phyloP scores from a whole-genome alignment of 768 basidiomycete genomes.

The Phylloporus arenicola region DNA sequence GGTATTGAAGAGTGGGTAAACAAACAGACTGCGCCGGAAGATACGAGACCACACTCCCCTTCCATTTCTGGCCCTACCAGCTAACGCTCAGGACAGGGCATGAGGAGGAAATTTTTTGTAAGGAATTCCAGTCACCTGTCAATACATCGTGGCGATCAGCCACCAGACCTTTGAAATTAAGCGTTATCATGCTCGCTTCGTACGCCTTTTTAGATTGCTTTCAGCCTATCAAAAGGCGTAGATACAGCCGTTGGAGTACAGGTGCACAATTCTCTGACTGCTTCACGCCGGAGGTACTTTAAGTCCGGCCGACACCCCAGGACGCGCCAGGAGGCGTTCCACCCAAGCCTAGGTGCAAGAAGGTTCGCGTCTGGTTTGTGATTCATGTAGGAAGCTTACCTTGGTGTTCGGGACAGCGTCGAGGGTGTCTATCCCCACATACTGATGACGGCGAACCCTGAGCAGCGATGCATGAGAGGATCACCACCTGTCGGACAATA shows the following conservation, averaged over 20 bases:
- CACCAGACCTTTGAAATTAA: too few relatives aligned
- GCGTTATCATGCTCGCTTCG: too few relatives aligned
- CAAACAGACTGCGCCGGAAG: too few relatives aligned
- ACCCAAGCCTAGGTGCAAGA: conserved; percentile 24
- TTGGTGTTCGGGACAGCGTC: conserved; percentile 62
- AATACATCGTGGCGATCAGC: too few relatives aligned
- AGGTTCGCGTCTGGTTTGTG: not conserved
- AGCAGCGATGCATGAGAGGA: not conserved
- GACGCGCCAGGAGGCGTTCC: conserved; percentile 21
- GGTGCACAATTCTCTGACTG: not conserved
- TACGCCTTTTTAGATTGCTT: not conserved
- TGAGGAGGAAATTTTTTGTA: too few relatives aligned
- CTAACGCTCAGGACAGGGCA: too few relatives aligned
- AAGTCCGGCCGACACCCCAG: conserved; percentile 23
- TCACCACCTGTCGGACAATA: not conserved
- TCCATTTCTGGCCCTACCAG: too few relatives aligned
- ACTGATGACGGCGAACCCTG: conserved; percentile 52
- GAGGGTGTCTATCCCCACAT: conserved; percentile 49
- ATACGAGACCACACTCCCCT: too few relatives aligned
- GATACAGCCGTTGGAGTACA: not conserved
- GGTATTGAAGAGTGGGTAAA: too few relatives aligned
- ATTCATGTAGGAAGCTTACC: conserved; percentile 26
- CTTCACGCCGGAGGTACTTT: conserved; percentile 5
- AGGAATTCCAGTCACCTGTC: too few relatives aligned
- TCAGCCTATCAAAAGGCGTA: too few relatives aligned